These are phyloP conservation scores for Thermochaetoides dissita DNA, from an alignment of 2,329 filamentous ascomycete species.

Conservation along the genomic window DNA sequence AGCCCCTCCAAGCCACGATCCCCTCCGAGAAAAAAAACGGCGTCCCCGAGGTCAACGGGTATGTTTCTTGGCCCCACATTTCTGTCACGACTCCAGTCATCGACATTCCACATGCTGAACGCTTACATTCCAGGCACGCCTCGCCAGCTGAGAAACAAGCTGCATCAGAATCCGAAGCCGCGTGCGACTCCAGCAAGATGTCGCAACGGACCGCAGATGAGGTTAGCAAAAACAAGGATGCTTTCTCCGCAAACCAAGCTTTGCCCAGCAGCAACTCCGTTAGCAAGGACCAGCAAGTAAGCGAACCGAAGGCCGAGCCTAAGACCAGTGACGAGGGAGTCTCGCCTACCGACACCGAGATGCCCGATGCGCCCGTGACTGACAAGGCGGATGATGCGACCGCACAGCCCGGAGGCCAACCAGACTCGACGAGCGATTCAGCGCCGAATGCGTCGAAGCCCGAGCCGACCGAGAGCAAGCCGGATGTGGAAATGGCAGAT, in stretches of 20 bases:
- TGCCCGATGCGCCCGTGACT: slow-evolving; percentile 11
- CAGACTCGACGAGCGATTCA: no score
- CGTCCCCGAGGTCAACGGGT: slow-evolving; percentile 37
- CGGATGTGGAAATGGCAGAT: slow-evolving; percentile 5
- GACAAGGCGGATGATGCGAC: no score
- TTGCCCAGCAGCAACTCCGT: background rate
- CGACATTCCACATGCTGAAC: slow-evolving; percentile 2
- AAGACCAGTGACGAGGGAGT: no score
- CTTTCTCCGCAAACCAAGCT: slow-evolving; percentile 7
- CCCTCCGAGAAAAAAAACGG: slow-evolving; percentile 27
- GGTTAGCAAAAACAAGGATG: slow-evolving; percentile 6
- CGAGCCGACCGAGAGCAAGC: slow-evolving; percentile 4
- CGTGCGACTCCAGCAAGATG: slow-evolving; percentile 4
- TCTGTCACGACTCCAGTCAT: background rate
- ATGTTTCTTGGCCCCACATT: slow-evolving; percentile 20
- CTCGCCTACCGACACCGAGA: slow-evolving; percentile 8
- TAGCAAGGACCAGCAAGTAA: no score
- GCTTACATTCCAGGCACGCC: slow-evolving; percentile 10
- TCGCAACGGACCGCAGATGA: background rate
- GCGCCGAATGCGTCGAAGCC: background rate
- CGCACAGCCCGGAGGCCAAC: no score
- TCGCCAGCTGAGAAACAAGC: slow-evolving; percentile 7
- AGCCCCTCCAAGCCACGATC: slow-evolving; percentile 34
- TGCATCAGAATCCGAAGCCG: slow-evolving; percentile 2
- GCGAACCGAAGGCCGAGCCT: background rate